Base-by-base conservation (phyloP, 1,284 basidiomycete genomes). In the Puccinia horiana region DNA sequence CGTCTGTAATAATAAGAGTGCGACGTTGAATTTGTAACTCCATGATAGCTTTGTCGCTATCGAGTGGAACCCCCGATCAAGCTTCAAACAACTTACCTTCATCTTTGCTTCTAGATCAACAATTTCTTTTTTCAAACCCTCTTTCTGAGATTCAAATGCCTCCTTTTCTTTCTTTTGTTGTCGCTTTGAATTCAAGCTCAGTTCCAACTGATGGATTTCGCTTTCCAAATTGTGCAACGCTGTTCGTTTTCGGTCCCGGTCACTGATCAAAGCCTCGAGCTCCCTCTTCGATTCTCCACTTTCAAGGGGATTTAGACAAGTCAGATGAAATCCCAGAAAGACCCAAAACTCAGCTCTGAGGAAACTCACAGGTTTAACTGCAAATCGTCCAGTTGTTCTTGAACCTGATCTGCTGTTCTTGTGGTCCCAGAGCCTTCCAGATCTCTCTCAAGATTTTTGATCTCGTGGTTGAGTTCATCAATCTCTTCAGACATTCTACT, bases 381-480 rank as follows among this genome's bases (percentile, higher is more conserved):
- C 47, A 95, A 85, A 5, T 87, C 87, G 77, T 92, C 91, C 9
- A 96, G 88, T 85, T 95, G 92, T 35, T 86, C 88, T 86, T 96
- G 93, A 2, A 97, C 92, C 75, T 95, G 94, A 72, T 94, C 93
- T 0, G 91, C 90, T 0, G 94, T 95, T 87, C 92, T 93, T 8
- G 91, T 90, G 18, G 92, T 92, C 1, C 94, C 95, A 0, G 91
- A 91, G 4, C 90, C 88, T 32, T 90, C 88, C 16, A 98, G 89
- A 56, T 92, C 91, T 49, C 88, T 88, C 87, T 96, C 93, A 54
- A 94, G 88, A 65, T 88, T 88, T n/a, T 87, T 83, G 54, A 93
- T 90, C 67, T 94, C 93, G 54, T 89, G 87, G 80, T 90, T 89
- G 35, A 95, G 89, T 32, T 90, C 90, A 49, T 91, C 90, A 20